A percentile compares a stretch with the other conserved stretches of the same genome.
Conservation (phyloP, 805 yeast genomes). For the Candida chauliodis region DNA sequence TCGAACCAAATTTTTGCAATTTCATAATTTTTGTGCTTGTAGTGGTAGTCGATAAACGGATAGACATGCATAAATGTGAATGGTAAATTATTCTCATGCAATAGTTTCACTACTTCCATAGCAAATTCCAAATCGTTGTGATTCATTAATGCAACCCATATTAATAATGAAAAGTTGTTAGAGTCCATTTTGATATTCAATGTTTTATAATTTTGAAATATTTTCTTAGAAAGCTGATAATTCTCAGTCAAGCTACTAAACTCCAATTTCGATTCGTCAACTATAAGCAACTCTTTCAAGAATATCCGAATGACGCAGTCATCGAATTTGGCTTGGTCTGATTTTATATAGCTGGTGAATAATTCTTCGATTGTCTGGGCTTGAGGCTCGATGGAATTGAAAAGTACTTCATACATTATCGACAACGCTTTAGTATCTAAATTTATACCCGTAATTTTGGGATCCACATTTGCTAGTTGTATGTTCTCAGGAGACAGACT, state of each 20-base stretch:
- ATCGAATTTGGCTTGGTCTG: not conserved
- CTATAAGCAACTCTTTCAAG: constrained; percentile 20
- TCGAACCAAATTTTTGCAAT: constrained; percentile 37
- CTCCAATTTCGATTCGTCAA: not conserved
- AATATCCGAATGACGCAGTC: constrained; percentile 10
- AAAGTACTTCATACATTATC: constrained; percentile 21
- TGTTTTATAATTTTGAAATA: constrained; percentile 22
- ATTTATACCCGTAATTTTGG: constrained; percentile 18
- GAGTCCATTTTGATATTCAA: constrained; percentile 17
- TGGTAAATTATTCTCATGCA: constrained; percentile 26
- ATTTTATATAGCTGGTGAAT: not conserved
- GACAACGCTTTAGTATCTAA: constrained; percentile 19
- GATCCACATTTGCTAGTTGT: constrained; percentile 31
- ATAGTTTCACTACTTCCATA: constrained; percentile 21
- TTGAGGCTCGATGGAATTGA: constrained; percentile 16
- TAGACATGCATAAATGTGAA: constrained; percentile 36
- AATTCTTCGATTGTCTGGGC: constrained; percentile 1
- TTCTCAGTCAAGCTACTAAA: constrained; percentile 7
- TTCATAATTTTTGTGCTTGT: constrained; percentile 24
- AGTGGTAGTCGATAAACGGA: constrained; percentile 37
- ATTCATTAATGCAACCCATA: constrained; percentile 25
- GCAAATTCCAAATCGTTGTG: constrained; percentile 36
- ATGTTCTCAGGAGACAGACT: constrained; percentile 13
- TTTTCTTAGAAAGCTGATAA: constrained; percentile 25
- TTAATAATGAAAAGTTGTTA: constrained; percentile 27